A percentile compares a stretch with the other conserved stretches of the same genome.
Evolutionary conservation across 1,284 basidiomycete genomes (phyloP).

Genomic region (Mycena citricolor): DNA sequence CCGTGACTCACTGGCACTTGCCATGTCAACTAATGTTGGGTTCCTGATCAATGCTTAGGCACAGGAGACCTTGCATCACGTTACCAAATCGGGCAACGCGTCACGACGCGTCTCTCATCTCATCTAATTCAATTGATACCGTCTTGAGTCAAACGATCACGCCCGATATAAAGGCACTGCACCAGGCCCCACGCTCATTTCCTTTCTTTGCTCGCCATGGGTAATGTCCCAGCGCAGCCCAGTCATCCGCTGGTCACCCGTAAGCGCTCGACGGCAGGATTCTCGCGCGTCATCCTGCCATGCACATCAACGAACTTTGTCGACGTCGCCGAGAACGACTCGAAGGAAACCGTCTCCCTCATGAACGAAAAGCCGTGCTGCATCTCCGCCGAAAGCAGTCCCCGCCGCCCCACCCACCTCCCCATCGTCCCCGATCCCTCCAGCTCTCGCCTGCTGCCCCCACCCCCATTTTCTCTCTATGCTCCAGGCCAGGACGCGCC

Average conservation of each 20-base stretch:
- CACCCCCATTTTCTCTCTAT: constrained; percentile 14
- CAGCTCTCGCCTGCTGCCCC: too few relatives aligned
- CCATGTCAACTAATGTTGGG: too few relatives aligned
- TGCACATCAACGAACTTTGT: constrained; percentile 14
- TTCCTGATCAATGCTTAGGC: too few relatives aligned
- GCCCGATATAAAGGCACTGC: constrained; percentile 19
- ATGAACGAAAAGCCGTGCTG: constrained; percentile 16
- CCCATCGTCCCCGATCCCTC: background rate
- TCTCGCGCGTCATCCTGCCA: constrained; percentile 10
- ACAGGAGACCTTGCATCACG: too few relatives aligned
- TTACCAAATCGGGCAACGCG: too few relatives aligned
- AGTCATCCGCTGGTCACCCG: constrained; percentile 9
- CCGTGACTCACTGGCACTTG: too few relatives aligned
- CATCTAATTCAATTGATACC: too few relatives aligned
- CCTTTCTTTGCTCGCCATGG: constrained; percentile 13
- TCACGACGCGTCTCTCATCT: too few relatives aligned
- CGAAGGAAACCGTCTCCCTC: constrained; percentile 14
- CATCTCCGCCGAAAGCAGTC: constrained; percentile 9
- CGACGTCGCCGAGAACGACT: constrained; percentile 10
- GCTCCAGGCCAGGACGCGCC: constrained; percentile 15
- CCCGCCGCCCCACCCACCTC: constrained; percentile 9
- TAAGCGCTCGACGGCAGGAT: constrained; percentile 14
- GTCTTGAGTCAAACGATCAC: too few relatives aligned
- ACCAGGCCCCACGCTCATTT: background rate
- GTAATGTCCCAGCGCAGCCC: constrained; percentile 12